These are phyloP conservation scores for Anthracocystis setariae DNA, from an alignment of 1,284 basidiomycete genomes.

Conservation along the genomic window DNA sequence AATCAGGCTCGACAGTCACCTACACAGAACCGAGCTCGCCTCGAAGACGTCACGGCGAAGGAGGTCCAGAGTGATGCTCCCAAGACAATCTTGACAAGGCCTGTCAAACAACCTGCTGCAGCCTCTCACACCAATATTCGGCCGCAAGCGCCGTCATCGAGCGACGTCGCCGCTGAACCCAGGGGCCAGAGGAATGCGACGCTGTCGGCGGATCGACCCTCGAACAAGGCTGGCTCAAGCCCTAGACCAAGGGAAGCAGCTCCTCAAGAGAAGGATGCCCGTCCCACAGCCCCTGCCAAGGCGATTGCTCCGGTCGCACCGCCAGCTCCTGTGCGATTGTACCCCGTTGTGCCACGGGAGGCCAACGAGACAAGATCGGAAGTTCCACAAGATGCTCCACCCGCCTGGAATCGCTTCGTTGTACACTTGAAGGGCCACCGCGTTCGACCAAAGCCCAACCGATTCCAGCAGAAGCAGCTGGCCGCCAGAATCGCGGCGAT, in stretches of 20 bases:
- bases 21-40: neutral
- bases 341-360: constrained; percentile 42
- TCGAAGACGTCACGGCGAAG: constrained; percentile 3
- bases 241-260: constrained; percentile 8
- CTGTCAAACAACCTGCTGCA: constrained; percentile 9
- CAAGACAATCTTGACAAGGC: constrained; percentile 34
- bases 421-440: constrained; percentile 37
- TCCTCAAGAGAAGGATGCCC: constrained; percentile 10
- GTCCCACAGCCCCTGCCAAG: neutral
- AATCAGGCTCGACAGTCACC: constrained; percentile 1
- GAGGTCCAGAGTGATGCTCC: constrained; percentile 7
- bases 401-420: constrained; percentile 57
- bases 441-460: constrained; percentile 31
- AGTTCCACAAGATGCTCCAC: constrained; percentile 45
- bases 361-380: constrained; percentile 42
- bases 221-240: constrained; percentile 1
- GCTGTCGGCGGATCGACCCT: constrained; percentile 6
- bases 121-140: constrained; percentile 9
- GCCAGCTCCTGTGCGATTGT: constrained; percentile 18
- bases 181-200: constrained; percentile 12
- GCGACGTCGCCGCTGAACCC: neutral
- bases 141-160: neutral
- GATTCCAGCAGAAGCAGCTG: constrained; percentile 41
- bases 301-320: constrained; percentile 8
- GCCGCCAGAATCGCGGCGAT: constrained; percentile 35